These are phyloP conservation scores for Samsoniella hepiali DNA, from an alignment of 2,329 filamentous ascomycete species.

Conservation along the genomic window DNA sequence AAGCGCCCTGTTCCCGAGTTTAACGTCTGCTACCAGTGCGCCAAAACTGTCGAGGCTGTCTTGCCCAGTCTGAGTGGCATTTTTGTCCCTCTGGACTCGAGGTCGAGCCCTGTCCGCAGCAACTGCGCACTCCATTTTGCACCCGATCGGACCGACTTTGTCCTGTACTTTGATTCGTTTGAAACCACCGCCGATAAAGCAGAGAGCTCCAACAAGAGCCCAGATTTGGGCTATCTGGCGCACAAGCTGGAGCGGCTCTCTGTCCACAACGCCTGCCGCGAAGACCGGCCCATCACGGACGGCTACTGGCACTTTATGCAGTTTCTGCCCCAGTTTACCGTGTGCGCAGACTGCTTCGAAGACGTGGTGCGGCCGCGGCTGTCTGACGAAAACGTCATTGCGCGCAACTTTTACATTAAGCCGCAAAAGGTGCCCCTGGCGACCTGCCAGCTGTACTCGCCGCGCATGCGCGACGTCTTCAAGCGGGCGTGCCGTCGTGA, in stretches of 20 bases:
- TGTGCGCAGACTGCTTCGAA: conserved; percentile 84
- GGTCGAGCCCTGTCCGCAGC: conserved; percentile 45
- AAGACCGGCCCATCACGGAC: conserved; percentile 59
- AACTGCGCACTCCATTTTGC: conserved; percentile 67
- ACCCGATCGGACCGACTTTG: conserved; percentile 50
- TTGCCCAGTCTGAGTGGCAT: conserved; percentile 69
- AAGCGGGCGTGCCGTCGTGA: conserved; percentile 60
- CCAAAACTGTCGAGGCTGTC: conserved; percentile 66
- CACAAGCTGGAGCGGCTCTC: conserved; percentile 60
- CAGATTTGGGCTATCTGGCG: conserved; percentile 61
- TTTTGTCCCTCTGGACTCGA: conserved; percentile 54
- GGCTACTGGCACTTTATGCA: conserved; percentile 76
- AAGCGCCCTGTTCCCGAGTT: conserved; percentile 66
- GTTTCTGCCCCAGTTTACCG: conserved; percentile 70
- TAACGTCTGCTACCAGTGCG: conserved; percentile 70
- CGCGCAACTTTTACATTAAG: conserved; percentile 62
- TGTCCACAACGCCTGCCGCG: conserved; percentile 59
- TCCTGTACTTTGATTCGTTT: conserved; percentile 59
- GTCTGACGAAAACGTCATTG: conserved; percentile 51
- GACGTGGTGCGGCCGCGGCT: conserved; percentile 71
- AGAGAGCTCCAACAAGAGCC: conserved; percentile 40
- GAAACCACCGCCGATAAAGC: conserved; percentile 55
- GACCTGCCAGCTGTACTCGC: conserved; percentile 77
- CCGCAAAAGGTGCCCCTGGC: conserved; percentile 53
- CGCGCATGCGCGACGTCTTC: conserved; percentile 74